These are phyloP conservation scores for Saturnispora zaruensis DNA, from an alignment of 805 yeast species.

Conservation along the genomic window DNA sequence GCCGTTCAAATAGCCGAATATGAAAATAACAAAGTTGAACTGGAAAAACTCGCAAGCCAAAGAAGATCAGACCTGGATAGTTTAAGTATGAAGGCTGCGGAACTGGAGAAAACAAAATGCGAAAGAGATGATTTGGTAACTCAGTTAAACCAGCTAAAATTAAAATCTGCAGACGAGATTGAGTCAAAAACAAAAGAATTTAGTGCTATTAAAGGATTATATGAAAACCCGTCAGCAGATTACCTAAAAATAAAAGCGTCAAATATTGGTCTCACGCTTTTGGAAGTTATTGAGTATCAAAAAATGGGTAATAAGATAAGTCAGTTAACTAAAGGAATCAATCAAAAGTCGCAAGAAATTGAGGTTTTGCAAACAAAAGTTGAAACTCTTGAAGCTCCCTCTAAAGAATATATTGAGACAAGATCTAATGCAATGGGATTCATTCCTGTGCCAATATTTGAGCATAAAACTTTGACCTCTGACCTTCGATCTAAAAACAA, in stretches of 20 bases:
- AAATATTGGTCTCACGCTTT: background rate
- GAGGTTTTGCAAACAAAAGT: conserved; percentile 4
- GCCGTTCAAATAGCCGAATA: conserved; percentile 13
- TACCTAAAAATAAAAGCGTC: conserved; percentile 8
- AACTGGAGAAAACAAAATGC: background rate
- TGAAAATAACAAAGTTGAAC: background rate
- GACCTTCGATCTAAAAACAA: conserved; percentile 1
- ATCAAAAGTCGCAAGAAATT: conserved; percentile 7
- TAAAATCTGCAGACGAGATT: conserved; percentile 1
- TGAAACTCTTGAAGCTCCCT: conserved; percentile 17
- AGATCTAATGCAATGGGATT: conserved; percentile 15
- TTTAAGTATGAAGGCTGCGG: background rate
- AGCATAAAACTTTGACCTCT: conserved; percentile 8
- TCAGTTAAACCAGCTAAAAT: background rate
- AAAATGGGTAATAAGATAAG: background rate
- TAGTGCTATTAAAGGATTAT: conserved; percentile 1
- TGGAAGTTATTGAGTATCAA: conserved; percentile 3
- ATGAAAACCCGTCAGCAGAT: conserved; percentile 12
- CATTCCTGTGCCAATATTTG: conserved; percentile 17
- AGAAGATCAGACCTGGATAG: background rate
- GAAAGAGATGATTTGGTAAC: background rate
- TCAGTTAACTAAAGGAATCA: background rate
- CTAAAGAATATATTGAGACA: conserved; percentile 21
- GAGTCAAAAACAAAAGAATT: background rate
- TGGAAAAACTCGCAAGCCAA: background rate